A percentile compares a stretch with the other conserved stretches of the same genome.
phyloP scores from a whole-genome alignment of 1,139 yeast genomes.

The Sporopachydermia cereana region DNA sequence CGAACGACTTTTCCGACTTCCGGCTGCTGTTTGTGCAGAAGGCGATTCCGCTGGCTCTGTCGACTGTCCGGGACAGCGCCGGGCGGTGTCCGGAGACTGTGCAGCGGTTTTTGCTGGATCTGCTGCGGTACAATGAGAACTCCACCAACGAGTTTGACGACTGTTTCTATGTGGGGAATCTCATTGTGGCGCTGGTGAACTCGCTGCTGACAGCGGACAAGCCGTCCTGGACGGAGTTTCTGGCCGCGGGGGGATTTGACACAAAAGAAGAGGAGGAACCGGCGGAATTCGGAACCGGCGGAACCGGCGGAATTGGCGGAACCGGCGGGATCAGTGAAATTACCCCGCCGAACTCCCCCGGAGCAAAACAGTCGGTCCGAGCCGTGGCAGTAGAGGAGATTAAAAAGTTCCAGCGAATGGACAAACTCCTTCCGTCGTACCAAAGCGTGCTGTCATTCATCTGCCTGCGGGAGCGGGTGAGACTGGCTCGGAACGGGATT shows the following conservation, averaged over 20 bases:
- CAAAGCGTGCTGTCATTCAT: conserved; percentile 46
- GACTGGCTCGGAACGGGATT: conserved; percentile 48
- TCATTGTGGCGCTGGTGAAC: conserved; percentile 46
- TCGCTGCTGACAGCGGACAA: conserved; percentile 21
- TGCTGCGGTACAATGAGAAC: conserved; percentile 79
- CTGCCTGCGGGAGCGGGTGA: conserved; percentile 47
- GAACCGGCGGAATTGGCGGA: background rate
- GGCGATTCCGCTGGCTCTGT: conserved; percentile 52
- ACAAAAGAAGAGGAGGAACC: no score
- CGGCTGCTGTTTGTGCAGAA: conserved; percentile 58
- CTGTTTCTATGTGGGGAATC: conserved; percentile 47
- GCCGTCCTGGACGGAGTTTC: background rate
- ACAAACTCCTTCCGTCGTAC: conserved; percentile 77
- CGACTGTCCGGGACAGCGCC: conserved; percentile 45
- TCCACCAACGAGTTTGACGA: conserved; percentile 70
- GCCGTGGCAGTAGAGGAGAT: conserved; percentile 41
- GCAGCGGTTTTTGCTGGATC: conserved; percentile 51
- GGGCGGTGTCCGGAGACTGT: conserved; percentile 62
- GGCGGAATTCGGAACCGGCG: background rate
- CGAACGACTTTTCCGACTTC: conserved; percentile 69
- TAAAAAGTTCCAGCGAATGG: conserved; percentile 66
- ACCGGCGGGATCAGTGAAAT: background rate
- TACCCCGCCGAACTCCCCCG: background rate
- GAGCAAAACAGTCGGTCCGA: background rate
- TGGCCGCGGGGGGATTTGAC: background rate